phyloP scores from a whole-genome alignment of 495 filamentous ascomycete genomes.

The Jackrogersella multiformis region DNA sequence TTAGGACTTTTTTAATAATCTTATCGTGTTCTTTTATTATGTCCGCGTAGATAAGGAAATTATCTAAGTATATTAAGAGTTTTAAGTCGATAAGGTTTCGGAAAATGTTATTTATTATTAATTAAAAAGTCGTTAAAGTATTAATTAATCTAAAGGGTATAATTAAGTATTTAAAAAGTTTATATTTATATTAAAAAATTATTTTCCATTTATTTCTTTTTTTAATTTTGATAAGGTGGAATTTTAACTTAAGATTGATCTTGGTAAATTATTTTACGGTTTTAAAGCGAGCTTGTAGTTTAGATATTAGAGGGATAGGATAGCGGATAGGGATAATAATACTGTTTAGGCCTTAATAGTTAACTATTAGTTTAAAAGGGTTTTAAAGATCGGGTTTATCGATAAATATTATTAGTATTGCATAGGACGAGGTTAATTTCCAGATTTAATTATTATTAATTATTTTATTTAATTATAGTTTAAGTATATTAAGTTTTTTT shows the following conservation, averaged over 20 bases:
- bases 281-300: neutral
- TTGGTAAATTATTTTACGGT: neutral
- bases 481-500: neutral
- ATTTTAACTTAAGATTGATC: neutral
- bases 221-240: neutral
- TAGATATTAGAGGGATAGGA: neutral
- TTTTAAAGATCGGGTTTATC: neutral
- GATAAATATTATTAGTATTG: neutral
- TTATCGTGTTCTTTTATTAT: too few relatives aligned
- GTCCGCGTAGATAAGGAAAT: neutral
- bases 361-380: neutral
- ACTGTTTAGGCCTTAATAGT: neutral
- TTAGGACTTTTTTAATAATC: too few relatives aligned
- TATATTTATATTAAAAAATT: neutral
- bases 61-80: too few relatives aligned
- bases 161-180: neutral
- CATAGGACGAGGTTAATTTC: neutral
- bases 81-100: too few relatives aligned
- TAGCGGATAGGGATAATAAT: neutral
- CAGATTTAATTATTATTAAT: neutral
- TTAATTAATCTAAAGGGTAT: neutral
- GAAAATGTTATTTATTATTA: neutral
- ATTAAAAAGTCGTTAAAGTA: neutral
- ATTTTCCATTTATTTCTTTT: neutral
- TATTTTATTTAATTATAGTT: neutral